These are phyloP conservation scores for Aspergillus sp. DNA, from an alignment of 2,329 filamentous ascomycete genomes.

Conservation along the genomic window DNA sequence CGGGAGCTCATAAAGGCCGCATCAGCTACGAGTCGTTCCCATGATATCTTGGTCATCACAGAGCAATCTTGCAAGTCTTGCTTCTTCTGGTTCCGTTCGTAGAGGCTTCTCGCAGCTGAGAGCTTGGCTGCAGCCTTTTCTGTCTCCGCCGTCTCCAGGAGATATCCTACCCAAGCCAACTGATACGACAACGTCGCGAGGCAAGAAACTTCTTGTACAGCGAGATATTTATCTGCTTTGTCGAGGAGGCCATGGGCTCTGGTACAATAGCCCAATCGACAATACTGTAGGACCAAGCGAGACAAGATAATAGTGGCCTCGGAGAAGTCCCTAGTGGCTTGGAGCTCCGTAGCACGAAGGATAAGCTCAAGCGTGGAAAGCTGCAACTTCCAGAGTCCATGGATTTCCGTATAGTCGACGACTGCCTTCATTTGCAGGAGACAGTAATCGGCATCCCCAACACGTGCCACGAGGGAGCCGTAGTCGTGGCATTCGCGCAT, in stretches of 20 bases:
- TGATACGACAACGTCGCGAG: conserved; percentile 59
- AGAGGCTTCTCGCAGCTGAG: conserved; percentile 26
- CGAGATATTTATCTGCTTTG: conserved; percentile 54
- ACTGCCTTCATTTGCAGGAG: conserved; percentile 53
- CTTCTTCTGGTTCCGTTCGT: conserved; percentile 32
- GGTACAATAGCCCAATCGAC: conserved; percentile 60
- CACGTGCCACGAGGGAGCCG: conserved; percentile 38
- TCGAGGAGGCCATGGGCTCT: conserved; percentile 59
- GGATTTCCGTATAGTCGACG: conserved; percentile 57
- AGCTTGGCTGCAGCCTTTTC: conserved; percentile 54
- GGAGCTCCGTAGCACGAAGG: conserved; percentile 48
- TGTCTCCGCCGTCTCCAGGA: conserved; percentile 64
- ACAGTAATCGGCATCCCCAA: conserved; percentile 54
- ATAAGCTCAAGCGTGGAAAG: conserved; percentile 52
- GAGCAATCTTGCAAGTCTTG: conserved; percentile 32
- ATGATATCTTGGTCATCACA: conserved; percentile 41
- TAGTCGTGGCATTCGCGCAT: conserved; percentile 44
- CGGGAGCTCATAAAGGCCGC: conserved; percentile 65
- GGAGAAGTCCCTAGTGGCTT: conserved; percentile 34
- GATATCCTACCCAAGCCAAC: conserved; percentile 72
- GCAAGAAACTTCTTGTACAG: conserved; percentile 39
- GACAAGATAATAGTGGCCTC: conserved; percentile 44
- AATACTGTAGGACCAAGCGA: conserved; percentile 55
- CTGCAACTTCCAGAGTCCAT: conserved; percentile 53
- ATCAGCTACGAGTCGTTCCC: conserved; percentile 57